phyloP scores from a whole-genome alignment of 108 stramenopile genomes.

The Nannochloropsis oceanica region DNA sequence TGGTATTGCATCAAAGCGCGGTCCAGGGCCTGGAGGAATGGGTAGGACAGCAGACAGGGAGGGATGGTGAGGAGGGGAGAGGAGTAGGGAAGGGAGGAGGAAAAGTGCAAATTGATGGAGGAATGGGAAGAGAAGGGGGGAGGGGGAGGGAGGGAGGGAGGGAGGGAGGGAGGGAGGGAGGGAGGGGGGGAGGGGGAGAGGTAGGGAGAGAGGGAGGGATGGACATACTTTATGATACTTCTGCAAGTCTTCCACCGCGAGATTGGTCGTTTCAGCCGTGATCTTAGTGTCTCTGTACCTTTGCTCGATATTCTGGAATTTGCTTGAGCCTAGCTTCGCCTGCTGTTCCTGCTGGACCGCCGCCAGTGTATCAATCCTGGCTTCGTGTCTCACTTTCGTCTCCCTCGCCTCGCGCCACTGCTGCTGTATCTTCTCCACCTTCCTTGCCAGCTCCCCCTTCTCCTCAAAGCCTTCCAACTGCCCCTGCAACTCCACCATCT shows the following conservation, averaged over 20 bases:
- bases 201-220: too few relatives aligned
- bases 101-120: neutral
- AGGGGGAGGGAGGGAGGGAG: too few relatives aligned
- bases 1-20: constrained; percentile 80
- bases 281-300: constrained; percentile 66
- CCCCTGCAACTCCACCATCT: constrained; percentile 31
- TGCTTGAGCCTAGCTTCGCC: constrained; percentile 44
- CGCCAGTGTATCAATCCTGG: neutral
- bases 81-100: neutral
- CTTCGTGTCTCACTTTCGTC: neutral
- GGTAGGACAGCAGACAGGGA: neutral
- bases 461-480: constrained; percentile 40
- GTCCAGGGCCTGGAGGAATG: constrained; percentile 48
- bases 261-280: constrained; percentile 66
- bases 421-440: neutral
- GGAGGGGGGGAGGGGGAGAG: too few relatives aligned
- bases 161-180: too few relatives aligned
- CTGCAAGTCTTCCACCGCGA: constrained; percentile 54
- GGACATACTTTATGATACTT: neutral
- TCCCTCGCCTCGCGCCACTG: neutral
- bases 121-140: too few relatives aligned
- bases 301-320: constrained; percentile 72
- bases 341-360: constrained; percentile 13
- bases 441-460: constrained; percentile 1
- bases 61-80: neutral